These are phyloP conservation scores for Flaveria floridana DNA, from an alignment of 140 eudicot species.

Conservation along the genomic window DNA sequence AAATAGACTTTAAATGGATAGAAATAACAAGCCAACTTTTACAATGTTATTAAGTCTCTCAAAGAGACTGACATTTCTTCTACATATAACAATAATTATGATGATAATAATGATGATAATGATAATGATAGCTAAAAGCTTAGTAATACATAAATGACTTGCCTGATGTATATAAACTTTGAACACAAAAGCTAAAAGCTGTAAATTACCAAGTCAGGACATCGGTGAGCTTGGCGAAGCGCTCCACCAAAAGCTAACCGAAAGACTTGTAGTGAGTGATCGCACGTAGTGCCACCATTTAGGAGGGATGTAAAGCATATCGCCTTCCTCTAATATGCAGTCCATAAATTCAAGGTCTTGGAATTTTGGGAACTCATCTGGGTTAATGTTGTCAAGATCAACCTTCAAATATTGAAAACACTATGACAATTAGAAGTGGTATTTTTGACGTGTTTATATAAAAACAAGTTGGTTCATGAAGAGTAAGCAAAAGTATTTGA, in stretches of 20 bases:
- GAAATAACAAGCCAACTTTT: conserved; percentile 20
- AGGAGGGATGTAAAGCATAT: conserved; percentile 99
- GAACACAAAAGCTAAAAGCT: conserved; percentile 27
- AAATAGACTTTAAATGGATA: conserved; percentile 1
- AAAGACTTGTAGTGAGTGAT: conserved; percentile 91
- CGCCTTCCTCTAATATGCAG: conserved; percentile 94
- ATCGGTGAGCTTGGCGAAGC: conserved; percentile 33
- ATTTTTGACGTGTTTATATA: conserved; percentile 2
- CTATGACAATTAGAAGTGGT: not conserved
- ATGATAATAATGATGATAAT: not conserved
- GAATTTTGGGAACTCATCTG: conserved; percentile 60
- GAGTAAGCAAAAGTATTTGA: not conserved
- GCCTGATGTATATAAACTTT: conserved; percentile 4
- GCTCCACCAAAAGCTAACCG: conserved; percentile 99
- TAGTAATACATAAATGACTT: conserved; percentile 12
- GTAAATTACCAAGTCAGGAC: conserved; percentile 28
- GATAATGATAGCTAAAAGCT: conserved; percentile 1
- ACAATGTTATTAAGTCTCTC: conserved; percentile 27
- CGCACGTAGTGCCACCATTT: conserved; percentile 99
- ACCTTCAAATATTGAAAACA: conserved; percentile 48
- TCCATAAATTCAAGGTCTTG: conserved; percentile 70
- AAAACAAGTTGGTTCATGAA: not conserved
- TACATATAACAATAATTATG: conserved; percentile 18
- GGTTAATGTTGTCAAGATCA: conserved; percentile 86
- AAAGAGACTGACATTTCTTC: conserved; percentile 22